Conservation (phyloP, 306 rosid species). For the Gastrolobium villosum region DNA sequence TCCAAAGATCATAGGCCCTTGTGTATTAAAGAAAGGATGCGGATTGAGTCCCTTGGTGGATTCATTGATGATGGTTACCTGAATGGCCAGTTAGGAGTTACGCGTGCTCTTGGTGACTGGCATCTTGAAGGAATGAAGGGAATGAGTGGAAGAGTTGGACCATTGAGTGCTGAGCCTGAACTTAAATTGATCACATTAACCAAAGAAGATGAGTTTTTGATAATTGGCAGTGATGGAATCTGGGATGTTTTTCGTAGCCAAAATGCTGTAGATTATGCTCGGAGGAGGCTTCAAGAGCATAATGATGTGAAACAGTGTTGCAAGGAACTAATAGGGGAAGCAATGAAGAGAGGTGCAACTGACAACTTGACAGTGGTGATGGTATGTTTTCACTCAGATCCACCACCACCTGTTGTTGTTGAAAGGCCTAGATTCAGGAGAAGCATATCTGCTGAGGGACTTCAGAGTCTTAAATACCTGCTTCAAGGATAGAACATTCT, state of each 20-base stretch:
- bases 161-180: conserved; percentile 93
- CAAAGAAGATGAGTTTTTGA: conserved; percentile 86
- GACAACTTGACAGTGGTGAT: conserved; percentile 89
- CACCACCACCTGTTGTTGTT: conserved; percentile 71
- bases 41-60: conserved; percentile 88
- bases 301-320: conserved; percentile 87
- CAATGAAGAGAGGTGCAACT: conserved; percentile 71
- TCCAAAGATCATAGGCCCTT: conserved; percentile 86
- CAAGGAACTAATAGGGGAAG: conserved; percentile 85
- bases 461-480: conserved; percentile 72
- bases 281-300: conserved; percentile 85
- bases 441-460: conserved; percentile 92
- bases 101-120: conserved; percentile 97
- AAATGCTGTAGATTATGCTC: conserved; percentile 82
- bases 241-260: conserved; percentile 92
- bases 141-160: conserved; percentile 71
- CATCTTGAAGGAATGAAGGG: conserved; percentile 96
- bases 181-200: conserved; percentile 72
- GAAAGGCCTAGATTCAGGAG: conserved; percentile 75
- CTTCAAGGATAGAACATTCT: conserved; percentile 57
- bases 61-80: conserved; percentile 75
- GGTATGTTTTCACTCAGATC: conserved; percentile 83
- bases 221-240: conserved; percentile 92
- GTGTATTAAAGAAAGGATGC: conserved; percentile 72
- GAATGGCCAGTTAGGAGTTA: conserved; percentile 81